These are phyloP conservation scores for Fusarium irregulare DNA, from an alignment of 2,329 filamentous ascomycete species.

Conservation along the genomic window DNA sequence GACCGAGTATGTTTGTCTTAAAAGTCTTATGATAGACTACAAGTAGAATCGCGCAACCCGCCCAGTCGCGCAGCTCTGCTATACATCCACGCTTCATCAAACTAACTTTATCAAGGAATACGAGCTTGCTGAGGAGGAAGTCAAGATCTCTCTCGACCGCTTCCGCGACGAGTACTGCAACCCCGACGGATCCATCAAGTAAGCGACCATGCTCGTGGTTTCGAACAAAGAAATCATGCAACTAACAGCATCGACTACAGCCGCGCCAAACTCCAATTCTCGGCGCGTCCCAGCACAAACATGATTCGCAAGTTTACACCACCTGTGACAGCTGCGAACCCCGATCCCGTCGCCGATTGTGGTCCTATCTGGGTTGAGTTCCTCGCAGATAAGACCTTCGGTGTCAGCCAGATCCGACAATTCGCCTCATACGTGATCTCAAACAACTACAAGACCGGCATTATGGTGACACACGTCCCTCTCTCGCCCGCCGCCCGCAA, in stretches of 20 bases:
- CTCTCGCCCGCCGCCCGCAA: constrained; percentile 90
- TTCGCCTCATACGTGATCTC: constrained; percentile 86
- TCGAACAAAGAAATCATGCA: not conserved
- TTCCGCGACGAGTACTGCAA: constrained; percentile 80
- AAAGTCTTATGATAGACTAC: constrained; percentile 9
- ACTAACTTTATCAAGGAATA: constrained; percentile 76
- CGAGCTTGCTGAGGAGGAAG: constrained; percentile 88
- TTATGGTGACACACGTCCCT: constrained; percentile 85
- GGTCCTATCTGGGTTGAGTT: constrained; percentile 96
- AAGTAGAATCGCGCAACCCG: not conserved
- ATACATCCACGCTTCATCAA: not conserved
- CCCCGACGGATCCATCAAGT: constrained; percentile 81
- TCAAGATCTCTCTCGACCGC: constrained; percentile 84
- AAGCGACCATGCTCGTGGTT: constrained; percentile 50
- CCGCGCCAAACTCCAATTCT: constrained; percentile 86
- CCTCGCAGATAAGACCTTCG: constrained; percentile 80
- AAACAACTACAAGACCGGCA: constrained; percentile 87
- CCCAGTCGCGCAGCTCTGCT: constrained; percentile 5
- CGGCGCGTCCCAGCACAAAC: constrained; percentile 81
- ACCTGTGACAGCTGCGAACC: constrained; percentile 74
- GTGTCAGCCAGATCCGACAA: constrained; percentile 89
- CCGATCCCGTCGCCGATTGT: constrained; percentile 77
- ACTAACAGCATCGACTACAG: constrained; percentile 58
- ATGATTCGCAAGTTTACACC: constrained; percentile 90
- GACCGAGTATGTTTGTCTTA: constrained; percentile 73